Base-by-base conservation (phyloP, 257 asterid species). In the Nicotiana undulata region DNA sequence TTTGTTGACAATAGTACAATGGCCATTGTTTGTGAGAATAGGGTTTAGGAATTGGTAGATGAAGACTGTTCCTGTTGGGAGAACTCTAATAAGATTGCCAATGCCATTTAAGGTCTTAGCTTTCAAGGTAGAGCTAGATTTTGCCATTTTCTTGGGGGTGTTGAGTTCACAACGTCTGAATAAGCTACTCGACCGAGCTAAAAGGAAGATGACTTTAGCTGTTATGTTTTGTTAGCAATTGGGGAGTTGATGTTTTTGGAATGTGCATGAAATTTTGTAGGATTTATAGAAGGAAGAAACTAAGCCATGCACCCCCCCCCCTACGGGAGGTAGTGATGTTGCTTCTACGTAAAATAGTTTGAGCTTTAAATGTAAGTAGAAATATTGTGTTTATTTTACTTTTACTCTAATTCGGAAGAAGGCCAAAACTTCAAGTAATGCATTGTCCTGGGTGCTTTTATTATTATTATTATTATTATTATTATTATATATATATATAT, bases 21-120 rank as follows among this genome's bases (percentile, higher is more conserved):
- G 81, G 81, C 99, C 98, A 77, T 90, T 84, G 94, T 95, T 90
- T 81, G 98, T 93, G 26, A 92, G 63, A 65, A 91, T 81, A 16
- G 98, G 98, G 89, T 87, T 93, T 85, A 91, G 92, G 90, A 94
- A 90, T 22, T 92, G 96, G 88, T 85, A 90, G 6, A 82, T 40
- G 86, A 90, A 91, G 61, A 92, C 90, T 1, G 93, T 88, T 40
- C 94, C 98, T 4, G 96, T 90, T 0, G 94, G 97, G 83, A 91
- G 98, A 72, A 92, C 92, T 81, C 78, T 85, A 80, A 93, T 85
- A 76, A 93, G 93, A 92, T 86, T 91, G 20, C 92, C 96, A 10
- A 93, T 1, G 37, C 93, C 92, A 17, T 83, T 63, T 49, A 93
- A 84, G 34, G 98, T 84, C 55, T 86, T 63, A 13, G 74, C 86